Conservation (phyloP, 2,329 filamentous ascomycete species). For the Penicillium olsonii region DNA sequence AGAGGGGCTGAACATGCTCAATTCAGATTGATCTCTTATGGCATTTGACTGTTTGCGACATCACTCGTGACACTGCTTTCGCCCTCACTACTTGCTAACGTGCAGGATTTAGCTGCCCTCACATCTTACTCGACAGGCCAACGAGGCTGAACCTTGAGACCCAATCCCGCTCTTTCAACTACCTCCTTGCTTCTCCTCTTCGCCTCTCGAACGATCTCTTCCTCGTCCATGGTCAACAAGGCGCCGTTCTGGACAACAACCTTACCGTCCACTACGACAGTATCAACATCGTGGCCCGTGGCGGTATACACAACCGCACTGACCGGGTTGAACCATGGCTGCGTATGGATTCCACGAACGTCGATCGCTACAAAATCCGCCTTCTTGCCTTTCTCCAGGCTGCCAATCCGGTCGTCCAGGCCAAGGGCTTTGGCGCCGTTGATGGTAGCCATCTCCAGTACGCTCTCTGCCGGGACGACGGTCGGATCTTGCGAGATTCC, state of each 20-base stretch:
- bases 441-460: slow-evolving; percentile 53
- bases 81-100: too few species aligned
- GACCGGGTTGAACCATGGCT: slow-evolving; percentile 46
- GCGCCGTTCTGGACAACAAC: slow-evolving; percentile 39
- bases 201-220: slow-evolving; percentile 42
- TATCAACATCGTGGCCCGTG: slow-evolving; percentile 47
- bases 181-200: slow-evolving; percentile 38
- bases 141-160: slow-evolving; percentile 35
- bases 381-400: slow-evolving; percentile 34
- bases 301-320: slow-evolving; percentile 47
- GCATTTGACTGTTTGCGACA: too few species aligned
- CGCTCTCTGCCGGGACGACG: slow-evolving; percentile 45
- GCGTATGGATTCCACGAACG: slow-evolving; percentile 33
- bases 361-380: slow-evolving; percentile 29
- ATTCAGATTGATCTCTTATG: too few species aligned
- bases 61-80: too few species aligned
- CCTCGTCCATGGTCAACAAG: slow-evolving; percentile 44
- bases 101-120: neutral
- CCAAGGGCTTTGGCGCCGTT: slow-evolving; percentile 51
- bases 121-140: slow-evolving; percentile 36
- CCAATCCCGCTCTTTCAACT: slow-evolving; percentile 41
- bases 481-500: slow-evolving; percentile 46
- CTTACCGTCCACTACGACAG: slow-evolving; percentile 48
- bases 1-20: neutral
- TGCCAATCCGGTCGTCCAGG: slow-evolving; percentile 38